Evolutionary conservation across 2,329 filamentous ascomycete species (phyloP).

Genomic region (Curvularia eragrostidis): DNA sequence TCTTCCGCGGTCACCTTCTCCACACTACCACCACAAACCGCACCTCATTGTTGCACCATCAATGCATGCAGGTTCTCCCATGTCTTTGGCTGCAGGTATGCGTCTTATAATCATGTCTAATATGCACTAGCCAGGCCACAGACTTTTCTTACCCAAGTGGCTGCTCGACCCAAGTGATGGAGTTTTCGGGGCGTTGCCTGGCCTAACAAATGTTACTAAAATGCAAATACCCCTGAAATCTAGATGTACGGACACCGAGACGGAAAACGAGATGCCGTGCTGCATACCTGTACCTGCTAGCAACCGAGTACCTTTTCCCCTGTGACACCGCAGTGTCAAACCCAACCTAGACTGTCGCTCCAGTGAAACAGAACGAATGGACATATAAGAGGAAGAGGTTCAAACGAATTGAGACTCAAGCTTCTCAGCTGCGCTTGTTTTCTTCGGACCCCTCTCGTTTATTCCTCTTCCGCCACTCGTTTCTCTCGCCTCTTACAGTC

Average conservation of each 20-base stretch:
- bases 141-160: not conserved
- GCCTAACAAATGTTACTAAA: not conserved
- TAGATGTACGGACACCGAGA: constrained; percentile 4
- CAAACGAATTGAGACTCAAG: constrained; percentile 1
- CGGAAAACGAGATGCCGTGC: constrained; percentile 30
- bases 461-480: constrained; percentile 15
- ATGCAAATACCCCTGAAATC: not conserved
- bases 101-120: not conserved
- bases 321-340: constrained; percentile 7
- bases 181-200: not conserved
- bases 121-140: not conserved
- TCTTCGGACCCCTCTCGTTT: constrained; percentile 24
- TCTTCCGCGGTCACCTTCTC: constrained; percentile 15
- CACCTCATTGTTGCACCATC: constrained; percentile 13
- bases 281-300: constrained; percentile 27
- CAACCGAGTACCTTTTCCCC: constrained; percentile 14
- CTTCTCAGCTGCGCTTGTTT: constrained; percentile 16
- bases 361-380: constrained; percentile 3
- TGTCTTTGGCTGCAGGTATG: not conserved
- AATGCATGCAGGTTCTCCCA: constrained; percentile 10
- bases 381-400: constrained; percentile 26
- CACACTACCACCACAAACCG: constrained; percentile 2
- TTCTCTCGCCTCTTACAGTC: not conserved
- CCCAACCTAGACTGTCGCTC: constrained; percentile 8
- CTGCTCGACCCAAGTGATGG: not conserved